These are phyloP conservation scores for Pseudogymnoascus sp. DNA, from an alignment of 2,329 filamentous ascomycete species.

Conservation along the genomic window DNA sequence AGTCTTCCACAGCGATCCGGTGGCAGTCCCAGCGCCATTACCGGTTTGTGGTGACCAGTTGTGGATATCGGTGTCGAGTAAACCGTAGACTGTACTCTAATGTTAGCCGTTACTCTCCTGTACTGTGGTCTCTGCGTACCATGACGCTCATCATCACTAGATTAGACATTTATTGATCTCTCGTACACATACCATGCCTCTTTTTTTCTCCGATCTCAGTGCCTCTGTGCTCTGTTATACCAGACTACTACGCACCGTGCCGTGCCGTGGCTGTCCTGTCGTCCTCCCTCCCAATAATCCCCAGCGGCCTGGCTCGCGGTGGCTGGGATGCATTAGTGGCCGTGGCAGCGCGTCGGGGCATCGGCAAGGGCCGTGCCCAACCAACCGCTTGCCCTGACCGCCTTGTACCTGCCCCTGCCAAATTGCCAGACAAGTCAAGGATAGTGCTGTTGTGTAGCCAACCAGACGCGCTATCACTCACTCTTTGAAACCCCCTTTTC, in stretches of 20 bases:
- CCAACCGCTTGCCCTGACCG: neutral
- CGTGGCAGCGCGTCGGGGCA: constrained; percentile 4
- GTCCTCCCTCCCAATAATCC: neutral
- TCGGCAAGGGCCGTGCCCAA: constrained; percentile 1
- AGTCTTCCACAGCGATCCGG: neutral
- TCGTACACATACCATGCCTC: neutral
- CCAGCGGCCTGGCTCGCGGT: neutral
- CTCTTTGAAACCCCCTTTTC: constrained; percentile 4
- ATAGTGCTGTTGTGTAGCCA: neutral
- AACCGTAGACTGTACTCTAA: neutral
- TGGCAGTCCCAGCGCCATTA: neutral
- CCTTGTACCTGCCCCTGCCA: neutral
- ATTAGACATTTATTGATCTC: neutral
- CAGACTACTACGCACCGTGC: neutral
- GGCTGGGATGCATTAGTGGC: constrained; percentile 7
- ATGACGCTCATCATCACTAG: neutral
- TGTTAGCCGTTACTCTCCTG: constrained; percentile 2
- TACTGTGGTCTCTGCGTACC: neutral
- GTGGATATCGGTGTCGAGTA: neutral
- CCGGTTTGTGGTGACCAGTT: neutral
- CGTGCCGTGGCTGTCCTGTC: neutral
- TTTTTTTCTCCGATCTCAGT: neutral
- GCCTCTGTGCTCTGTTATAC: neutral
- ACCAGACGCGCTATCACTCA: neutral
- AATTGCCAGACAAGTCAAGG: neutral